Evolutionary conservation across 2,329 filamentous ascomycete species (phyloP).

Genomic region (Raffaelea deltoideospora): DNA sequence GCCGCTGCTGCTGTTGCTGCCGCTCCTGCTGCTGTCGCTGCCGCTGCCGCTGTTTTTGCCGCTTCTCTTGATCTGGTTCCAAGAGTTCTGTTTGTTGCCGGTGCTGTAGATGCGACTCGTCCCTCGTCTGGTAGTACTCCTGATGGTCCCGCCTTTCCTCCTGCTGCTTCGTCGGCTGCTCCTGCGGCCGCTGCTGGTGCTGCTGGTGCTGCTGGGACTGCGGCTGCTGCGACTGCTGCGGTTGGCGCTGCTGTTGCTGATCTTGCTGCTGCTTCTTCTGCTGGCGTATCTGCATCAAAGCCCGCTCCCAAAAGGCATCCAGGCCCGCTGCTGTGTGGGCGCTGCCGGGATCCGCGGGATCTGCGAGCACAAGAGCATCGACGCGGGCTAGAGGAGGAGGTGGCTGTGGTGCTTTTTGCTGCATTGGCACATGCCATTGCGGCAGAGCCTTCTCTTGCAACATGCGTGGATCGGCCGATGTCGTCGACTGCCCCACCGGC

Average conservation of each 20-base stretch:
- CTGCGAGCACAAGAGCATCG: not conserved
- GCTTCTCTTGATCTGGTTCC: not conserved
- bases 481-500: too few relatives aligned
- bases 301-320: constrained; percentile 1
- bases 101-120: too few relatives aligned
- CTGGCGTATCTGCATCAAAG: not conserved
- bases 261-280: not conserved
- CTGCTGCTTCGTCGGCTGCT: not conserved
- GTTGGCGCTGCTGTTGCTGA: not conserved
- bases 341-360: not conserved
- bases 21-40: not conserved
- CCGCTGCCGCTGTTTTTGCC: not conserved
- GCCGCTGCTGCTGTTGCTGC: too few relatives aligned
- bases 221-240: not conserved
- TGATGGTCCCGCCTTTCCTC: not conserved
- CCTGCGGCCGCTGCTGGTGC: too few relatives aligned
- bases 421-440: not conserved
- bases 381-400: not conserved
- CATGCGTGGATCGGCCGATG: too few relatives aligned
- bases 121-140: too few relatives aligned
- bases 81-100: not conserved
- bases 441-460: not conserved
- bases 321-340: not conserved
- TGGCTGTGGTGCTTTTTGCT: not conserved
- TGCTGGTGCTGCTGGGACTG: not conserved